These are phyloP conservation scores for Solioccasus polychromus DNA, from an alignment of 768 basidiomycete genomes.

Conservation along the genomic window DNA sequence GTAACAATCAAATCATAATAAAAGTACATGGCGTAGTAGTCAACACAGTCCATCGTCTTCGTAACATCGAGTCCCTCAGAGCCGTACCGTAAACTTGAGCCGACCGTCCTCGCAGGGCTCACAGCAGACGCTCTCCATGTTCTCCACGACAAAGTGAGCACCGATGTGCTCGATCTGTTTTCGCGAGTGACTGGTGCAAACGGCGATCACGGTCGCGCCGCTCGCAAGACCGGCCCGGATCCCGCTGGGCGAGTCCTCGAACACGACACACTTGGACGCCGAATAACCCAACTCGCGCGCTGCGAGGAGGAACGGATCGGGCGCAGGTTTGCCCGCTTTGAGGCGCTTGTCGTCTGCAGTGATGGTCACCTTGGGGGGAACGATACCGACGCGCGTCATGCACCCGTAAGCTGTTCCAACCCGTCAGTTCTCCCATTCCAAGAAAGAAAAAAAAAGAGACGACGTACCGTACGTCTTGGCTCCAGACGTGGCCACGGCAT, in stretches of 20 bases:
- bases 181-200: constrained; percentile 71
- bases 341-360: constrained; percentile 76
- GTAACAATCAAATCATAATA: too few species aligned
- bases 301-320: constrained; percentile 63
- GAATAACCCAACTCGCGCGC: constrained; percentile 55
- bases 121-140: constrained; percentile 49
- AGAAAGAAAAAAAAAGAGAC: neutral
- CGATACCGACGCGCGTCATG: constrained; percentile 68
- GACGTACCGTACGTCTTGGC: constrained; percentile 64
- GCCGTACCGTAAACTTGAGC: constrained; percentile 43
- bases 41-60: too few species aligned
- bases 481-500: constrained; percentile 72
- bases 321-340: constrained; percentile 61
- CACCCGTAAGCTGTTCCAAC: constrained; percentile 62
- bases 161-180: constrained; percentile 52
- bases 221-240: constrained; percentile 70
- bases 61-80: constrained; percentile 5
- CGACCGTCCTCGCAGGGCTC: constrained; percentile 38
- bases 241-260: constrained; percentile 70
- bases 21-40: too few species aligned
- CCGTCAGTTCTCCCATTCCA: too few species aligned
- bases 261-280: constrained; percentile 64
- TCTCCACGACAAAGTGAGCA: constrained; percentile 54
- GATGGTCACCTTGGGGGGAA: constrained; percentile 64
- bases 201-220: constrained; percentile 68